These are phyloP conservation scores for Macaranga tanarius DNA, from an alignment of 441 rosid species.

Conservation along the genomic window DNA sequence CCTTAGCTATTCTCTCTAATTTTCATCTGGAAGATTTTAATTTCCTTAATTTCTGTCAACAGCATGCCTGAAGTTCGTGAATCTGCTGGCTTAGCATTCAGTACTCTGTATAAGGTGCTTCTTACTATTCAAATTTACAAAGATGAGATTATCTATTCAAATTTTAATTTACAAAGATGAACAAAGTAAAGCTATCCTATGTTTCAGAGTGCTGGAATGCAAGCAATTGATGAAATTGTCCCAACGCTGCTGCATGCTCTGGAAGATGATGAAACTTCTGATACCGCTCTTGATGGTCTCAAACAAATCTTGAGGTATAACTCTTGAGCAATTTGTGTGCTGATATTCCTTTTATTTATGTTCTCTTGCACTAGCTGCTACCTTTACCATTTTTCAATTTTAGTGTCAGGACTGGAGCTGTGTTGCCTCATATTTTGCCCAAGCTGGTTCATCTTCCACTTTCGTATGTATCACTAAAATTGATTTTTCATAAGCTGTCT, in stretches of 20 bases:
- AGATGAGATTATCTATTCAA: too few relatives aligned
- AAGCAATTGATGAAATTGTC: conserved; percentile 99
- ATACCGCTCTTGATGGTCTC: conserved; percentile 96
- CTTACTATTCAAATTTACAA: conserved; percentile 14
- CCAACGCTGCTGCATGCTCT: conserved; percentile 94
- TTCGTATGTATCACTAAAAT: conserved; percentile 63
- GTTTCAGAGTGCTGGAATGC: conserved; percentile 96
- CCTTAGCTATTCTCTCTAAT: conserved; percentile 15
- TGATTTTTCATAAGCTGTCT: conserved; percentile 12
- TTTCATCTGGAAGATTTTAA: neutral
- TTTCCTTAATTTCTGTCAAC: conserved; percentile 26
- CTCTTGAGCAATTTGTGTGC: conserved; percentile 8
- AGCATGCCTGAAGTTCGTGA: conserved; percentile 95
- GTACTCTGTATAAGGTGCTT: conserved; percentile 95
- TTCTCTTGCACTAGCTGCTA: conserved; percentile 6
- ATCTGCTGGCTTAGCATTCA: conserved; percentile 98
- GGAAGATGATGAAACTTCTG: conserved; percentile 91
- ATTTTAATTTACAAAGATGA: conserved; percentile 13
- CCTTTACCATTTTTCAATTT: conserved; percentile 25
- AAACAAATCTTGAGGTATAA: conserved; percentile 93
- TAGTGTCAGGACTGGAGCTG: conserved; percentile 98
- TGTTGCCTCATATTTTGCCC: conserved; percentile 98
- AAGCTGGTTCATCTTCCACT: conserved; percentile 94
- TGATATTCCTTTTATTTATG: conserved; percentile 9
- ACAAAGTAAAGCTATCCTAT: conserved; percentile 13